Evolutionary conservation across 495 filamentous ascomycete species (phyloP), one percentile per base, ranked within the genome.

Genomic region (Penicillium manginii): DNA sequence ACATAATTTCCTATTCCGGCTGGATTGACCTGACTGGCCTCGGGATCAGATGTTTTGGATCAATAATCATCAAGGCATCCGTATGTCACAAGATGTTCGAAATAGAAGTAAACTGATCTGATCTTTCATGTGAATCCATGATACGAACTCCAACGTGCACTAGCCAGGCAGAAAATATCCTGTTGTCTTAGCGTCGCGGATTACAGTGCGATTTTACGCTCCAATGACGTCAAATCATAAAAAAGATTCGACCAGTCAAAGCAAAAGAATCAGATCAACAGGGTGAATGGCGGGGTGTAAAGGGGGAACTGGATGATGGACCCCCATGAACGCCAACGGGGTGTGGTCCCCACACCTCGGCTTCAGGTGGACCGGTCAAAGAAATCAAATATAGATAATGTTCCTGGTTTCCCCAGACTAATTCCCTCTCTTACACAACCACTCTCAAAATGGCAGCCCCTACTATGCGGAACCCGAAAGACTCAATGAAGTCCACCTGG

Each of bases 401-500:
- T 26, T 19, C 21, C 45, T 47, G 21, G 18, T 23, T n/a, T n/a
- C 45, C 22, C 21, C 19, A 23, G 10, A 47, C 21, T 26, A 26
- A 26, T 4, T 12, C 26, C n/a, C 32, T 46, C 39, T 18, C 17
- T 18, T 46, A 55, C 17, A 32, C 43, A 6, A 31, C 7, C 17
- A 32, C 22, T 47, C 40, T 18, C 19, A 55, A 45, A 51, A 59
- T 59, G 57, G 14, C 40, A 12, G 50, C 39, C 12, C 29, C 58
- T 14, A 60, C 58, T 14, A 60, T 40, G 35, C 46, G 55, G n/a
- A 72, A 69, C 47, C 61, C 64, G 5, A 69, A 60, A 19, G 71
- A 73, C 55, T 71, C 68, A 1, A 73, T 73, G 71, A 71, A 64
- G 56, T 73, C 71, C n/a, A 73, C 71, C 26, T 73, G 71, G 71